These are phyloP conservation scores for Boletus pseudo-olivaceus DNA, from an alignment of 768 basidiomycete species.

Conservation along the genomic window DNA sequence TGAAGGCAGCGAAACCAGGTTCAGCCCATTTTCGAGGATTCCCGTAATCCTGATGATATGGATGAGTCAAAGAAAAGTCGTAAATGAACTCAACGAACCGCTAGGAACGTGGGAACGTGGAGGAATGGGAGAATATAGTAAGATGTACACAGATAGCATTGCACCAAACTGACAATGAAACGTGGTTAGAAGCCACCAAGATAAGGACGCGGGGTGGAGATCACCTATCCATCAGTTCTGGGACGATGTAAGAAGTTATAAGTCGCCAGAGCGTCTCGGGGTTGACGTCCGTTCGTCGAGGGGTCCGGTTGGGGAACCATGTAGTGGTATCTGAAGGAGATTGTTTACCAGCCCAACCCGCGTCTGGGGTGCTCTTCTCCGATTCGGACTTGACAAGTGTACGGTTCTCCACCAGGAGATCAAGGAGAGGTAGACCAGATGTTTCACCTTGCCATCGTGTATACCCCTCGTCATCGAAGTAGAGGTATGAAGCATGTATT, in stretches of 20 bases:
- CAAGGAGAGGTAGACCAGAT: constrained; percentile 85
- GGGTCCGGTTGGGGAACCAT: constrained; percentile 85
- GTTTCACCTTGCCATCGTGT: constrained; percentile 92
- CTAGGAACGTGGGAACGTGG: constrained; percentile 85
- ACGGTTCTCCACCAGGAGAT: constrained; percentile 75
- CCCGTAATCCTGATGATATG: constrained; percentile 69
- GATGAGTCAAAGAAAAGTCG: constrained; percentile 14
- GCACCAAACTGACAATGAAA: constrained; percentile 54
- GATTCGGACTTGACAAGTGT: constrained; percentile 38
- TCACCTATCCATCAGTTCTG: constrained; percentile 92
- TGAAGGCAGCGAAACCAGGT: constrained; percentile 91
- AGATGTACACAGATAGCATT: constrained; percentile 87
- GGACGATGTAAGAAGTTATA: constrained; percentile 80
- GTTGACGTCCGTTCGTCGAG: constrained; percentile 71
- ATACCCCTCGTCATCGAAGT: constrained; percentile 84
- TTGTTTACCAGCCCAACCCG: constrained; percentile 31
- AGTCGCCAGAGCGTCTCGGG: constrained; percentile 86
- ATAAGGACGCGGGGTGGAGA: constrained; percentile 23
- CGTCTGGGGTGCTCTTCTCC: constrained; percentile 21
- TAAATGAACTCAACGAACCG: constrained; percentile 41
- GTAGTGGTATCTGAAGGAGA: constrained; percentile 38
- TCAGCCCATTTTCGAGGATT: constrained; percentile 95
- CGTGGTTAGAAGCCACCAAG: constrained; percentile 12
- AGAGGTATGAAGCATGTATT: constrained; percentile 76
- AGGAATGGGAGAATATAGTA: constrained; percentile 91